A percentile compares a stretch with the other conserved stretches of the same genome.
phyloP scores from a whole-genome alignment of 176 grass and related monocot species.

The Musa itinerans region DNA sequence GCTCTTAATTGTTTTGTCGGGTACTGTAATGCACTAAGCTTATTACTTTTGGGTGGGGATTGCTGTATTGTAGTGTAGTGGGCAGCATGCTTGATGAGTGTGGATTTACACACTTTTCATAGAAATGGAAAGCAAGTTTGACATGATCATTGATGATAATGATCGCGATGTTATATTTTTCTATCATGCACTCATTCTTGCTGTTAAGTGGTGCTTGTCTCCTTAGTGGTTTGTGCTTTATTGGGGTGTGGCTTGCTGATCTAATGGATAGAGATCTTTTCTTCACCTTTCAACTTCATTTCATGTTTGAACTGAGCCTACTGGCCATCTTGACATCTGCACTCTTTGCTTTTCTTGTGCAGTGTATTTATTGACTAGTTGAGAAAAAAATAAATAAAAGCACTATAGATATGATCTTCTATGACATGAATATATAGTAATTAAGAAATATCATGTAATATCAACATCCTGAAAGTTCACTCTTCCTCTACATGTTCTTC shows the following conservation, averaged over 20 bases:
- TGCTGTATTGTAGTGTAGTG: constrained; percentile 31
- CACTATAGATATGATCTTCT: too few species aligned
- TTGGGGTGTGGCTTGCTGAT: background rate
- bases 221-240: background rate
- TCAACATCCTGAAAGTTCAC: too few species aligned
- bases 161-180: background rate
- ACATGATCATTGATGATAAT: background rate
- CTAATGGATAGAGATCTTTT: background rate
- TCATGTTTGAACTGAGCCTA: too few species aligned
- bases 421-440: too few species aligned
- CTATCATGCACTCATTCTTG: background rate
- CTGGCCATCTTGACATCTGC: too few species aligned
- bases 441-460: too few species aligned
- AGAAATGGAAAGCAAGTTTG: constrained; percentile 9
- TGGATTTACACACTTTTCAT: constrained; percentile 10
- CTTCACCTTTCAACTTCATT: background rate
- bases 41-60: constrained; percentile 65
- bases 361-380: too few species aligned
- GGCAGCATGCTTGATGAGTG: constrained; percentile 37
- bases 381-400: too few species aligned
- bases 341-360: too few species aligned
- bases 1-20: constrained; percentile 37
- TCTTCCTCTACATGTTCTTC: too few species aligned
- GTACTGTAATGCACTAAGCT: constrained; percentile 78
- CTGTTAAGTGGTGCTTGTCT: background rate